Evolutionary conservation across 108 stramenopile species (phyloP).

Genomic region (Conticribra guillardii): DNA sequence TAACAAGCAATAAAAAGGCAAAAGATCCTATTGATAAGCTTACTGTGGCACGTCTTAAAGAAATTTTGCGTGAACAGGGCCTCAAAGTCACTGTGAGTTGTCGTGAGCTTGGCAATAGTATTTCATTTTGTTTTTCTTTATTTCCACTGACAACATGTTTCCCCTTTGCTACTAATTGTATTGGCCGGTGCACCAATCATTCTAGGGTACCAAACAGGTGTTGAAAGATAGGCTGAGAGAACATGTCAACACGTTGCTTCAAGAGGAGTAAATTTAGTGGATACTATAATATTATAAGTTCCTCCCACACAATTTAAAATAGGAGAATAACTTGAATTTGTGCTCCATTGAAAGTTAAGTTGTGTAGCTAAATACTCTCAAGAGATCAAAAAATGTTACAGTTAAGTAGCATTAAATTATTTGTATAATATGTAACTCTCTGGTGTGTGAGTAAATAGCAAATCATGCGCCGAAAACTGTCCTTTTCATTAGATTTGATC

Average conservation of each 20-base stretch:
- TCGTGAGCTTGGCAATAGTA: too few species aligned
- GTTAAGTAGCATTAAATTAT: background rate
- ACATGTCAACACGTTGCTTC: slow-evolving; percentile 67
- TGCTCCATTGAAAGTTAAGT: too few species aligned
- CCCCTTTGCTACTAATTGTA: too few species aligned
- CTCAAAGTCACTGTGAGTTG: slow-evolving; percentile 74
- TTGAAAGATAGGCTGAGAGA: slow-evolving; percentile 76
- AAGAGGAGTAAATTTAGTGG: slow-evolving; percentile 29
- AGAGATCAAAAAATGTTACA: too few species aligned
- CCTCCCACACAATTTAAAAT: too few species aligned
- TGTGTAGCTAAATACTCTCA: too few species aligned
- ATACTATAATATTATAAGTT: too few species aligned
- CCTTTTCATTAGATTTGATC: background rate
- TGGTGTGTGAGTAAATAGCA: too few species aligned
- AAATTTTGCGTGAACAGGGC: slow-evolving; percentile 68
- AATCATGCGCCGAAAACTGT: background rate
- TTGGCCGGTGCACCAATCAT: too few species aligned
- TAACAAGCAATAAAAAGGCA: slow-evolving; percentile 5
- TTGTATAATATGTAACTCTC: background rate
- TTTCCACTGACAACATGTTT: too few species aligned
- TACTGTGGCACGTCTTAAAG: slow-evolving; percentile 79
- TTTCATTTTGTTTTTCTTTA: too few species aligned
- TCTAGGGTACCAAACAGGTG: slow-evolving; percentile 80
- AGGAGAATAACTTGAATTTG: too few species aligned
- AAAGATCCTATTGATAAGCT: slow-evolving; percentile 75